Base-by-base conservation (phyloP, 768 basidiomycete species). In the Pleurotus tuoliensis region DNA sequence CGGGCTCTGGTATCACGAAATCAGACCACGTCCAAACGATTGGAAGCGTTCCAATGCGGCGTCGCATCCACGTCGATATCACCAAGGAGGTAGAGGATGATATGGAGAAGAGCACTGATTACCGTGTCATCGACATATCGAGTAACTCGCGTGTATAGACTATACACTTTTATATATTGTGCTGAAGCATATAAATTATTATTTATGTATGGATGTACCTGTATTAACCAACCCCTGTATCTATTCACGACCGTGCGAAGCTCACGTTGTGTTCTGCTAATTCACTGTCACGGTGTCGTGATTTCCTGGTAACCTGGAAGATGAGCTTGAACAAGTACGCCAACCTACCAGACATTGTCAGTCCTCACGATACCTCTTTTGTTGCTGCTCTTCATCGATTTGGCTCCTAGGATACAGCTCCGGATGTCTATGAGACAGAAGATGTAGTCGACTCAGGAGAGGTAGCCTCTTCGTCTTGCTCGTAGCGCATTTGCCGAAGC, bases 361-460 rank as follows among this genome's bases (percentile, higher is more conserved):
- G 88, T 78, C 27, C 20, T 43, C 45, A 50, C 30, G 18, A n/a
- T 34, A 51, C 45, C 34, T 40, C 46, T 27, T 22, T 46, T 57
- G 38, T 38, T 55, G 57, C 57, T 63, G 54, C 37, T 43, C 7
- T 25, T 38, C n/a, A 53, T 3, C 20, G 47, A 4, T 48, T 20
- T 20, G 25, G 47, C 56, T 8, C 54, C 30, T 64, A 96, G 93
- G 93, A 94, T 71, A 91, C 90, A 11, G 92, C 91, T 1, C 92
- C 83, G 40, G 94, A 96, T 69, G 83, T 96, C 44, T 96, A 96
- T 66, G 94, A 96, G 67, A 96, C 94, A 0, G 88, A 91, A 46
- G 94, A 96, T 62, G 76, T 82, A 13, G 79, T 86, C 64, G 85
- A 80, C 12, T 69, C 77, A 13, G 67, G 79, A 25, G 76, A 80